These are phyloP conservation scores for Aspergillus amoenus DNA, from an alignment of 2,329 filamentous ascomycete species.

Conservation along the genomic window DNA sequence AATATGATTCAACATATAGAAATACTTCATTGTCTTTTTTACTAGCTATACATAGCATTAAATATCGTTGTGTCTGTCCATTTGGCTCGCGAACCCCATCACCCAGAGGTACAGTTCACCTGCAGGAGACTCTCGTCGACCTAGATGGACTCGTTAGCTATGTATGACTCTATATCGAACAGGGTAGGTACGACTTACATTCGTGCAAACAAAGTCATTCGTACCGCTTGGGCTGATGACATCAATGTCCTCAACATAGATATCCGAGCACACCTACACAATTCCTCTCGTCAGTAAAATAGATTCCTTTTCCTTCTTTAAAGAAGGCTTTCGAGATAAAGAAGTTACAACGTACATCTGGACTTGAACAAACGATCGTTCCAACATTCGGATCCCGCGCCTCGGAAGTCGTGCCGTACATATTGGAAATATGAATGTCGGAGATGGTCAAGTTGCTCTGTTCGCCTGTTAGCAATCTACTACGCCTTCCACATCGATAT, in stretches of 20 bases:
- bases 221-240: conserved; percentile 50
- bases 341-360: conserved; percentile 42
- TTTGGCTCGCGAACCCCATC: too few species aligned
- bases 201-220: conserved; percentile 46
- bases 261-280: conserved; percentile 44
- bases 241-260: conserved; percentile 48
- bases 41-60: too few species aligned
- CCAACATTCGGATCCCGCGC: conserved; percentile 47
- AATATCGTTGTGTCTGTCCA: too few species aligned
- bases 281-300: neutral
- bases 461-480: neutral
- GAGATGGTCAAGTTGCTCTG: conserved; percentile 52
- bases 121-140: conserved; percentile 35
- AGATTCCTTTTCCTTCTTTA: neutral
- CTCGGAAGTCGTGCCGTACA: conserved; percentile 54
- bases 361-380: conserved; percentile 50
- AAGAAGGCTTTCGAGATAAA: neutral
- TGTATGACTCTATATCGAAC: neutral
- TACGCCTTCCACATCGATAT: neutral
- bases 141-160: conserved; percentile 15
- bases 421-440: conserved; percentile 57
- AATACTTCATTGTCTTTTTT: neutral
- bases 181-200: conserved; percentile 30
- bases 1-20: neutral
- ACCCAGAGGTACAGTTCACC: conserved; percentile 33